Evolutionary conservation across 495 filamentous ascomycete species (phyloP).

Genomic region (Aspergillus funiculosus): DNA sequence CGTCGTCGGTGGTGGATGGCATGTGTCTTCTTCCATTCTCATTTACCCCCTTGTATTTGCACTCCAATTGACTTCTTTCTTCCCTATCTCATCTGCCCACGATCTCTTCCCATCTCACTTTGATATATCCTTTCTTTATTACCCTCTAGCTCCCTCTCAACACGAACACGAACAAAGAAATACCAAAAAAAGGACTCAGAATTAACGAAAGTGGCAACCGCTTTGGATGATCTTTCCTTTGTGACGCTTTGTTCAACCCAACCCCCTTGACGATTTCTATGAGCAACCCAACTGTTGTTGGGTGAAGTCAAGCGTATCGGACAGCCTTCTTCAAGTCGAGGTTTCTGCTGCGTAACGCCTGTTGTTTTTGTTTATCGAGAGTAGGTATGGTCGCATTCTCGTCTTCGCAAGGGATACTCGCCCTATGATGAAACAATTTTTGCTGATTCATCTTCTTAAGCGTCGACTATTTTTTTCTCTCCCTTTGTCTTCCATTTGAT

Average conservation of each 20-base stretch:
- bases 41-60: slow-evolving; percentile 10
- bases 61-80: slow-evolving; percentile 7
- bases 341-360: not conserved
- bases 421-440: slow-evolving; percentile 10
- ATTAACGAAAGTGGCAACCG: slow-evolving; percentile 19
- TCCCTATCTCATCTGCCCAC: slow-evolving; percentile 7
- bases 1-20: slow-evolving; percentile 14
- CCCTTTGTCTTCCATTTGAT: slow-evolving; percentile 8
- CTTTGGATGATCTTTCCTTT: slow-evolving; percentile 18
- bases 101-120: slow-evolving; percentile 12
- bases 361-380: slow-evolving; percentile 13
- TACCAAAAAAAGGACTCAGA: slow-evolving; percentile 6
- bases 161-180: slow-evolving; percentile 2
- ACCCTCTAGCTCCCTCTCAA: not conserved
- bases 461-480: slow-evolving; percentile 16
- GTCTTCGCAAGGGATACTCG: slow-evolving; percentile 18
- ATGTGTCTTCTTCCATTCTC: slow-evolving; percentile 9
- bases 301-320: slow-evolving; percentile 7
- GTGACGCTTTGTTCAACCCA: slow-evolving; percentile 22
- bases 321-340: not conserved
- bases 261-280: slow-evolving; percentile 34
- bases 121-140: slow-evolving; percentile 7
- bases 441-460: slow-evolving; percentile 13
- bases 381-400: slow-evolving; percentile 20
- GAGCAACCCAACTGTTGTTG: slow-evolving; percentile 14